A percentile compares a stretch with the other conserved stretches of the same genome.
phyloP scores from a whole-genome alignment of 2,329 filamentous ascomycete species.

The Didymella pomorum region DNA sequence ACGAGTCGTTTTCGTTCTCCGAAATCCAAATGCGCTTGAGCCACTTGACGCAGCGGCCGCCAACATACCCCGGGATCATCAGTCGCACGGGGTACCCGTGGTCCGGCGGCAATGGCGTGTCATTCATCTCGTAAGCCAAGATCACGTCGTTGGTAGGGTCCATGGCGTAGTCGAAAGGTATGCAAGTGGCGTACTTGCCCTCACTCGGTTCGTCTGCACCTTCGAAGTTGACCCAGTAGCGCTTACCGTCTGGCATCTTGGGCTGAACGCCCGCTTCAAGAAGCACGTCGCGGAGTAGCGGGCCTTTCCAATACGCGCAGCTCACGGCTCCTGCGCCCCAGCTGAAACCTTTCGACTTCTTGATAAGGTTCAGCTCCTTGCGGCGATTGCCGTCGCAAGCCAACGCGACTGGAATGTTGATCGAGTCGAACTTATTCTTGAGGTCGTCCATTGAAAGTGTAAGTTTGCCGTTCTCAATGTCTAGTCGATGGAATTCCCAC shows the following conservation, averaged over 20 bases:
- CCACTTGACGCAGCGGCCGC: slow-evolving; percentile 63
- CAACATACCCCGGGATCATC: slow-evolving; percentile 59
- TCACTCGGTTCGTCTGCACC: slow-evolving; percentile 59
- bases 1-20: slow-evolving; percentile 57
- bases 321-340: slow-evolving; percentile 64
- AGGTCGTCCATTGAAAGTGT: slow-evolving; percentile 57
- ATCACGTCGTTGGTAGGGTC: slow-evolving; percentile 24
- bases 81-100: slow-evolving; percentile 60
- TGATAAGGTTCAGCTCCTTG: slow-evolving; percentile 62
- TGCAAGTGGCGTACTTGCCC: slow-evolving; percentile 62
- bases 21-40: slow-evolving; percentile 61
- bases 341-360: slow-evolving; percentile 61
- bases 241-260: slow-evolving; percentile 27
- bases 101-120: slow-evolving; percentile 51
- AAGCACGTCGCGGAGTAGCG: slow-evolving; percentile 58
- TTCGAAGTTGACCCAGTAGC: slow-evolving; percentile 60
- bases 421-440: slow-evolving; percentile 55
- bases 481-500: slow-evolving; percentile 60
- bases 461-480: slow-evolving; percentile 53
- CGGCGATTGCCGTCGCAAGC: slow-evolving; percentile 66
- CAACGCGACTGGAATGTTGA: slow-evolving; percentile 62
- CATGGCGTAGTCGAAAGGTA: slow-evolving; percentile 43
- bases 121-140: slow-evolving; percentile 55
- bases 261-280: slow-evolving; percentile 50
- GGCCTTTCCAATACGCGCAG: slow-evolving; percentile 53